Evolutionary conservation across 2,329 filamentous ascomycete genomes (phyloP).

Genomic region (Colletotrichum phormii): DNA sequence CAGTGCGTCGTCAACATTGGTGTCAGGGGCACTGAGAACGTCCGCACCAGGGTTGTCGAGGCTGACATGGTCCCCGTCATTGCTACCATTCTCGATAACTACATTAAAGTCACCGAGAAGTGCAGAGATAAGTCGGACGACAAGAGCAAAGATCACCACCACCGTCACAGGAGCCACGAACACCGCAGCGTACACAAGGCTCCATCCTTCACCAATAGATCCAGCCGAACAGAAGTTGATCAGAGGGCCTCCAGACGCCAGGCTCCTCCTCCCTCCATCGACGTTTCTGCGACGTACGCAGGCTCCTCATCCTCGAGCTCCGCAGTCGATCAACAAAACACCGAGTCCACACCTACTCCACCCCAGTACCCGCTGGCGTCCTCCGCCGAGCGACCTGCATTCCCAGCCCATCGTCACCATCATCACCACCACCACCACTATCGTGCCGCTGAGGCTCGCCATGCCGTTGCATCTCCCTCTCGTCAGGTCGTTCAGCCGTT

Average conservation of each 20-base stretch:
- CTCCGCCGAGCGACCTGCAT: conserved; percentile 76
- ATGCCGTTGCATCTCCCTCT: conserved; percentile 60
- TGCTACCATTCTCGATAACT: conserved; percentile 97
- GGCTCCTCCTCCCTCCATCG: conserved; percentile 80
- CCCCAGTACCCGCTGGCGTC: conserved; percentile 75
- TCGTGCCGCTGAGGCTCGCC: conserved; percentile 63
- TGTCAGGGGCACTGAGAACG: conserved; percentile 92
- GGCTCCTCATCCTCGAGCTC: conserved; percentile 53
- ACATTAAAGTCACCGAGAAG: conserved; percentile 95
- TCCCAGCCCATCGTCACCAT: conserved; percentile 60
- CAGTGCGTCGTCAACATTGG: conserved; percentile 99
- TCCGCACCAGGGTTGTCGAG: conserved; percentile 94
- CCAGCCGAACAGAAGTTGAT: conserved; percentile 66
- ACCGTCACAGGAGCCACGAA: conserved; percentile 62
- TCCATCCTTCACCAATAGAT: conserved; percentile 64
- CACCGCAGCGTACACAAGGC: conserved; percentile 62
- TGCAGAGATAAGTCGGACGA: conserved; percentile 89
- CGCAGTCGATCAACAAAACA: conserved; percentile 50
- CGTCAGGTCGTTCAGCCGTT: conserved; percentile 73
- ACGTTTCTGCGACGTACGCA: conserved; percentile 58
- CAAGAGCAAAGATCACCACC: conserved; percentile 74
- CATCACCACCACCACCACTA: conserved; percentile 65
- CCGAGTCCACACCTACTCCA: conserved; percentile 69
- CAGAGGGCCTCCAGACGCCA: conserved; percentile 78
- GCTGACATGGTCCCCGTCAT: conserved; percentile 99